Base-by-base conservation (phyloP, 805 yeast species). In the Kuraishia ogatae region DNA sequence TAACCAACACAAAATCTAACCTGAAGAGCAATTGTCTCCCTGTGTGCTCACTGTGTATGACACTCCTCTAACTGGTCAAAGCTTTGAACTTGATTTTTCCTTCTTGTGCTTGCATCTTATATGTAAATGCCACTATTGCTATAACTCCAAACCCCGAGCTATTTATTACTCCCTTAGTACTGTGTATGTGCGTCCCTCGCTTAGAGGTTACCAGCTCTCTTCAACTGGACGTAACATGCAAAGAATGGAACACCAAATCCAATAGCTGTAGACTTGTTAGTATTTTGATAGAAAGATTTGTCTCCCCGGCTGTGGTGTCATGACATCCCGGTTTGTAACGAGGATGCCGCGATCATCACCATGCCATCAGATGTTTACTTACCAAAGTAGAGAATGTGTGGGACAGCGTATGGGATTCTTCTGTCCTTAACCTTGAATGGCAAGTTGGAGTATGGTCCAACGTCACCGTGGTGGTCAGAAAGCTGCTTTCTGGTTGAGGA, bases 351-450 rank as follows among this genome's bases (percentile, higher is more conserved):
- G n/a, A 26, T 26, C 29, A 26, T 10, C 29, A 26, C 29, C 29
- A 26, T 26, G 29, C 8, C 5, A n/a, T 6, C 5, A 26, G 8
- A 26, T 26, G 10, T 26, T 10, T 21, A 70, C 76, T 55, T 69
- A 70, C 87, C 82, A 61, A 86, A 78, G 76, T 83, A 86, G 54
- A 91, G 83, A 79, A 88, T 86, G 79, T 87, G 96, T 62, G 86
- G 79, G 54, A 90, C 76, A 62, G 84, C 89, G 71, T 81, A 91
- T 62, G 97, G 98, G 61, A 93, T 80, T 77, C 84, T 87, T 81
- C 96, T 91, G 82, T 85, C 79, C 81, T 90, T 91, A 60, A 93
- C 96, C 80, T 83, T 83, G 84, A 93, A 94, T 62, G 99, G 99
- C 60, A 93, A 69, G 82, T 94, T 93, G 66, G 87, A 78, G 85